These are phyloP conservation scores for Glonium stellatum DNA, from an alignment of 495 filamentous ascomycete genomes.

Conservation along the genomic window DNA sequence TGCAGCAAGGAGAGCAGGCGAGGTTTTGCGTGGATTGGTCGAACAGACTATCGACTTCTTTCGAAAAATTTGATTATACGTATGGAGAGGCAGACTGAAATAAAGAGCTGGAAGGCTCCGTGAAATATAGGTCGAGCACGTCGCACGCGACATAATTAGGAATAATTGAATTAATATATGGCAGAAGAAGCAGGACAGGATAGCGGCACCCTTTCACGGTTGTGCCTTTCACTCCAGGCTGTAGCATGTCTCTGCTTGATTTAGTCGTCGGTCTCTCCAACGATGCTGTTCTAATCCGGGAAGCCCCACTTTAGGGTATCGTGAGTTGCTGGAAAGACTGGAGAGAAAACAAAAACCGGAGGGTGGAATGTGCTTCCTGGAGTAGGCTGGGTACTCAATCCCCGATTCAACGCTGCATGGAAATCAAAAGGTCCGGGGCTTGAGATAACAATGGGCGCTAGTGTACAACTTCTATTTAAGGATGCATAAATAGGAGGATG, in stretches of 20 bases:
- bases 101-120: conserved; percentile 39
- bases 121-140: conserved; percentile 47
- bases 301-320: too few species aligned
- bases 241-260: not conserved
- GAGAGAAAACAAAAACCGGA: too few species aligned
- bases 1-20: conserved; percentile 35
- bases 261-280: not conserved
- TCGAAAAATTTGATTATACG: conserved; percentile 36
- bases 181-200: conserved; percentile 30
- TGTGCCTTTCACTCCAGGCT: not conserved
- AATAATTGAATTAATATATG: conserved; percentile 38
- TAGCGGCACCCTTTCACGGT: conserved; percentile 6
- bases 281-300: too few species aligned
- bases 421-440: too few species aligned
- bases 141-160: conserved; percentile 42
- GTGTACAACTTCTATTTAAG: too few species aligned
- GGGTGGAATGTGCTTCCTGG: too few species aligned
- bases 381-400: too few species aligned
- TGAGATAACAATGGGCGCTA: too few species aligned
- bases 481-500: too few species aligned
- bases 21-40: conserved; percentile 34
- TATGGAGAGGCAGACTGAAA: conserved; percentile 39
- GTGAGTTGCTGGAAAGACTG: too few species aligned
- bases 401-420: too few species aligned
- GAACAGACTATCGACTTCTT: conserved; percentile 35